Evolutionary conservation across 1,139 yeast species (phyloP).

Genomic region (Yamadazyma kanchanaburiensis): DNA sequence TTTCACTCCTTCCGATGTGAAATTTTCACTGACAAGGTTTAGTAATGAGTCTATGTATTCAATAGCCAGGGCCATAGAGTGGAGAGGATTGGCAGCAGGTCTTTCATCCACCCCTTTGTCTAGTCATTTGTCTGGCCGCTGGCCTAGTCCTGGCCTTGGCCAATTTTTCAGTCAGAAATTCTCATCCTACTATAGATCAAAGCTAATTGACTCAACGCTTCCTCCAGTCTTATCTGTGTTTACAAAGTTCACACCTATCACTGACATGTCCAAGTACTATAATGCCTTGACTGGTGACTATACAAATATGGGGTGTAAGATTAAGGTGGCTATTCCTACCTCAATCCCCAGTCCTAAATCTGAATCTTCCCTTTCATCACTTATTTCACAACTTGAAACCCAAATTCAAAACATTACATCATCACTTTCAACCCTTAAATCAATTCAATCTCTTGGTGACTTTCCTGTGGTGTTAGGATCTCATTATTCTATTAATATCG

Average conservation of each 20-base stretch:
- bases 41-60: no score
- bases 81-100: no score
- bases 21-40: no score
- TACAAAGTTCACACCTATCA: slow-evolving; percentile 7
- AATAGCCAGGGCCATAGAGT: no score
- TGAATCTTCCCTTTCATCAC: not conserved
- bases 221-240: slow-evolving; percentile 1
- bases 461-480: slow-evolving; percentile 5
- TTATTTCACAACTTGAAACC: slow-evolving; percentile 5
- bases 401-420: slow-evolving; percentile 4
- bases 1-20: no score
- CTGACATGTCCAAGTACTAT: slow-evolving; percentile 9
- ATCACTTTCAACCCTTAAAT: slow-evolving; percentile 2
- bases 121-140: no score
- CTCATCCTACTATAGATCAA: slow-evolving; percentile 4
- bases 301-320: slow-evolving; percentile 9
- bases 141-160: no score
- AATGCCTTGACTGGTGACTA: slow-evolving; percentile 7
- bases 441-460: slow-evolving; percentile 9
- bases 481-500: slow-evolving; percentile 6
- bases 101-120: no score
- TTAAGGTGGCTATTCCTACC: slow-evolving; percentile 5
- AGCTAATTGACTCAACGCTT: slow-evolving; percentile 3
- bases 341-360: not conserved
- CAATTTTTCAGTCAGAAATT: slow-evolving; percentile 4